Evolutionary conservation across 371 early-diverging fungal species (phyloP), one percentile per base, ranked within the genome.

Genomic region (Rhizopus stolonifer): DNA sequence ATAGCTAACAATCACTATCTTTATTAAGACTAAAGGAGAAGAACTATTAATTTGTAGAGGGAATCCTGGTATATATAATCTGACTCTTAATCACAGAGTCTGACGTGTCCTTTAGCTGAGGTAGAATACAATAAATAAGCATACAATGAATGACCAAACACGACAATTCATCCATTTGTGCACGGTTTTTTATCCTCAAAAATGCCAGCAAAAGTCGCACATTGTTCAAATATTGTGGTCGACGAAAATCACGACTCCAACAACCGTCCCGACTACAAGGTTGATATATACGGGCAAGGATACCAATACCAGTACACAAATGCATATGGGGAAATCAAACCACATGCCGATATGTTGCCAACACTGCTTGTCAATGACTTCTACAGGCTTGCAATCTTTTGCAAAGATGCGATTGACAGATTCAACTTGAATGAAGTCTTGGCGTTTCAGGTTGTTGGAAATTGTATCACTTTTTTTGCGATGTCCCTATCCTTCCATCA

Each of bases 101-200:
- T n/a, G n/a, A n/a, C n/a, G n/a, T n/a, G n/a, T n/a, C n/a, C n/a
- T n/a, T n/a, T n/a, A n/a, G n/a, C n/a, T n/a, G n/a, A n/a, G n/a
- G n/a, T n/a, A n/a, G n/a, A n/a, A n/a, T n/a, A n/a, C n/a, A n/a
- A n/a, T n/a, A n/a, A n/a, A n/a, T n/a, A n/a, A n/a, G n/a, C n/a
- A n/a, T n/a, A n/a, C n/a, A n/a, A n/a, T n/a, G n/a, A n/a, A n/a
- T n/a, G n/a, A n/a, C n/a, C n/a, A n/a, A n/a, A n/a, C n/a, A n/a
- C n/a, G n/a, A n/a, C n/a, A n/a, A 19, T 54, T 46, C 48, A 63
- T 49, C 48, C 39, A 45, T 52, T 64, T 25, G 31, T 57, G 19
- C 42, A 56, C 10, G 52, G 52, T 26, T n/a, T 51, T 4, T 43
- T 52, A 43, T 52, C 42, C 2, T 52, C 18, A 19, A 43, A 52